Evolutionary conservation across 2,329 filamentous ascomycete genomes (phyloP), one percentile per base, ranked within the genome.

Genomic region (Torrubiellomyces zombiae): DNA sequence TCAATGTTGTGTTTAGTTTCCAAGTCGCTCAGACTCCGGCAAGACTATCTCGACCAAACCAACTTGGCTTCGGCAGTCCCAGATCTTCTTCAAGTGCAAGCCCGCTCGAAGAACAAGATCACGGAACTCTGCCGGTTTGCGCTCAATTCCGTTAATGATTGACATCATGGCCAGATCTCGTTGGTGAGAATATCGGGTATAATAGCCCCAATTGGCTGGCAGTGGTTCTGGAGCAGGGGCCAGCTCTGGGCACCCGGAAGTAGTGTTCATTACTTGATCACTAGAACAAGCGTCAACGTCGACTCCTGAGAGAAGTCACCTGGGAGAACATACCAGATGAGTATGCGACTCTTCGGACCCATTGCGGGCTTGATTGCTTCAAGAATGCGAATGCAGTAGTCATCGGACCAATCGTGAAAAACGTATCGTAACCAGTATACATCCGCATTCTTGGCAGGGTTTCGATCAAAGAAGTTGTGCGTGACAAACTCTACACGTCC

Each of bases 241-340:
- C n/a, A 49, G 28, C 21, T 45, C 40, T 2, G 29, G 23, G 18
- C 31, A 38, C 3, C 47, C 47, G 4, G 29, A 25, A 3, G 47
- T 48, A 4, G 44, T 47, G 25, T 49, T 50, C 44, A 50, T 49
- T 9, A 50, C 47, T 27, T 48, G 46, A 19, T 50, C 47, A 24
- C 43, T 42, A 34, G 25, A 24, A 26, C 15, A n/a, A 20, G 21
- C 8, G 32, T 27, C 18, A 31, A 23, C 20, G n/a, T n/a, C n/a
- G n/a, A n/a, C n/a, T n/a, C n/a, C n/a, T n/a, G n/a, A n/a, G n/a
- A n/a, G n/a, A n/a, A n/a, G n/a, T n/a, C n/a, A n/a, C n/a, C n/a
- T n/a, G 14, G 14, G 11, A 6, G 10, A 10, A 21, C 26, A 19
- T 26, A 31, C 27, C 26, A 32, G 11, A 38, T 36, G 21, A 38